Base-by-base conservation (phyloP, 192 early-diverging fungal genomes). In the Gaertneriomyces sp. region DNA sequence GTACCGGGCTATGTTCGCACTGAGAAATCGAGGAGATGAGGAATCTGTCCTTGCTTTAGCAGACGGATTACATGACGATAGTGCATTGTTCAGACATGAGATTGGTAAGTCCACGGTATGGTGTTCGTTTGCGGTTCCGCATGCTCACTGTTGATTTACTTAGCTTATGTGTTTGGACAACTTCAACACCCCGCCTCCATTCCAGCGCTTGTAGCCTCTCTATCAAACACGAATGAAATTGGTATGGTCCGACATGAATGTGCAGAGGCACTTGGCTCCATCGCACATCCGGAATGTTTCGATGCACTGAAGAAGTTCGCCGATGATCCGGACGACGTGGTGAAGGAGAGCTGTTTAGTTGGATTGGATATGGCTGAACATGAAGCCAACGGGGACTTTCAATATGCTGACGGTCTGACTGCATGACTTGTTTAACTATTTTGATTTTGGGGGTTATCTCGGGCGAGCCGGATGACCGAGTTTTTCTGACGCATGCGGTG, bases 161-260 rank as follows among this genome's bases (percentile, higher is more conserved):
- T 55, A 54, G 92, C 93, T 33, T 98, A 92, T 74, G 89, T 98
- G 11, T 98, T 98, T 82, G 96, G 96, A 57, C 93, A 98, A 74
- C 86, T 98, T 85, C 94, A 95, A 80, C 92, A 93, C 66, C 88
- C 88, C 38, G 93, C 89, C 5, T 85, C 86, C 20, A 91, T 98
- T 0, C 93, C 94, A 39, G 82, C 91, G 6, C 79, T 98, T 45
- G 80, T 87, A 8, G 83, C 88, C 61, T 80, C 87, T 6, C 80
- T 98, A n/a, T 80, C 76, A 46, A 90, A 93, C 76, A 66, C 73
- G 8, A 69, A 81, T 33, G 96, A 98, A 73, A 83, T 79, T 7
- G 68, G 87, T 44, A 98, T 98, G 93, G 96, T 98, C 4, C 87
- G 96, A 14, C 96, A 98, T 69, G 96, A 98, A 76, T 90, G 90